Evolutionary conservation across 352 stramenopile species (phyloP).

Genomic region (Phytophthora megakarya): DNA sequence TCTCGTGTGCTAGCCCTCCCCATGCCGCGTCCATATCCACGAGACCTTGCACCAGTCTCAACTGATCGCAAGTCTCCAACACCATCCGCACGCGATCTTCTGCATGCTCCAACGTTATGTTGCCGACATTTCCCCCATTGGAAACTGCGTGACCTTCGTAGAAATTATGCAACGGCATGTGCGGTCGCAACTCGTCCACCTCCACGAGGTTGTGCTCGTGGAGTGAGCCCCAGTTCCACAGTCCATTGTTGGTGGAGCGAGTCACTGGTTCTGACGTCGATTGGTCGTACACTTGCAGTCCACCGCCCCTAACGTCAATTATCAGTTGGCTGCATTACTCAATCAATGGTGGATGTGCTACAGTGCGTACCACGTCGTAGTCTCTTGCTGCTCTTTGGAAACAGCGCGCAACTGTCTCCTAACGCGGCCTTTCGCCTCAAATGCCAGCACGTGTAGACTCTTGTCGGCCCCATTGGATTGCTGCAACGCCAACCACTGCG

Average conservation of each 20-base stretch:
- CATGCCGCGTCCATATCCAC: conserved; percentile 86
- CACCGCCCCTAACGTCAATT: conserved; percentile 64
- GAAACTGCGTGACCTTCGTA: conserved; percentile 62
- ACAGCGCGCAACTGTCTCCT: conserved; percentile 19
- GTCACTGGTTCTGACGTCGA: conserved; percentile 14
- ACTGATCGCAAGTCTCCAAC: conserved; percentile 71
- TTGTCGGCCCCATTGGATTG: conserved; percentile 46
- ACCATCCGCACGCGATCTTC: conserved; percentile 66
- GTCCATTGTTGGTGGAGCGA: conserved; percentile 21
- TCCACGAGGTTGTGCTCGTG: conserved; percentile 66
- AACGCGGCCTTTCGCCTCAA: conserved; percentile 74
- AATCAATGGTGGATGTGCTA: background rate
- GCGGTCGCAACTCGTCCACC: conserved; percentile 72
- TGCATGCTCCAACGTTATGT: conserved; percentile 58
- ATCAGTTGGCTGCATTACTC: no score
- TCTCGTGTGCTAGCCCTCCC: conserved; percentile 71
- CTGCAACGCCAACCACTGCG: conserved; percentile 60
- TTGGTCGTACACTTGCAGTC: conserved; percentile 74
- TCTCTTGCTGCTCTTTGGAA: conserved; percentile 31
- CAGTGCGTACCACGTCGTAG: conserved; percentile 46
- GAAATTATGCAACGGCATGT: conserved; percentile 85
- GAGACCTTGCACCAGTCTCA: conserved; percentile 65
- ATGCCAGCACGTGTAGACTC: conserved; percentile 57
- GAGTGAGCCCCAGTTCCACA: conserved; percentile 71
- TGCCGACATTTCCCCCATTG: conserved; percentile 58